These are phyloP conservation scores for Silene noctiflora DNA, from an alignment of 179 eudicot species.

Conservation along the genomic window DNA sequence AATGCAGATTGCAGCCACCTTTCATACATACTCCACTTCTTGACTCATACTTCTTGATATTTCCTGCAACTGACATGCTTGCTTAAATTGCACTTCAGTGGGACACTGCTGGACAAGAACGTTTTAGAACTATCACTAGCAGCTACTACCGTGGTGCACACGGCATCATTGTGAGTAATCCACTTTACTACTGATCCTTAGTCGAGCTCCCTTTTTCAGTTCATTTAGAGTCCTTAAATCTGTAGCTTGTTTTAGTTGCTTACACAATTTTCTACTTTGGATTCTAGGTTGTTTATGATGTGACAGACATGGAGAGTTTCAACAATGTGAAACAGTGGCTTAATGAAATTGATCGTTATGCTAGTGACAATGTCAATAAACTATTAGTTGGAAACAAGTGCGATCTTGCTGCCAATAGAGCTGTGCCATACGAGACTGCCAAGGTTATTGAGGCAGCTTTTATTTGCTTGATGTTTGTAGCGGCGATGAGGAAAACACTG, in stretches of 20 bases:
- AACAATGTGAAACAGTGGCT: constrained; percentile 45
- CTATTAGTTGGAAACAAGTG: constrained; percentile 45
- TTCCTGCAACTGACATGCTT: not conserved
- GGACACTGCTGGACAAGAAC: constrained; percentile 92
- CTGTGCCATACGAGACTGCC: constrained; percentile 43
- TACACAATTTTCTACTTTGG: constrained; percentile 9
- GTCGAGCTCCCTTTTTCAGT: not conserved
- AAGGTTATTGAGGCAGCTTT: constrained; percentile 25
- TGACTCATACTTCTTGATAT: not conserved
- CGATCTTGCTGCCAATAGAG: constrained; percentile 41
- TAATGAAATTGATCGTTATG: constrained; percentile 43
- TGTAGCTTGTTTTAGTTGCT: constrained; percentile 16
- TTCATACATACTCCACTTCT: not conserved
- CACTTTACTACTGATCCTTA: constrained; percentile 4
- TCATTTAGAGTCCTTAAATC: not conserved
- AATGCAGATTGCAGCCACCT: not conserved
- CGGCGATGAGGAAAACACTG: not conserved
- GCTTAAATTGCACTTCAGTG: constrained; percentile 39
- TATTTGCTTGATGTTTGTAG: not conserved
- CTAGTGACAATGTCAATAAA: constrained; percentile 44
- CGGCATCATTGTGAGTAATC: constrained; percentile 64
- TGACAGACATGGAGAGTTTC: constrained; percentile 45
- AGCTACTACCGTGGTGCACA: constrained; percentile 89
- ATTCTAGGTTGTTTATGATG: constrained; percentile 41
- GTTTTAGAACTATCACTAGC: constrained; percentile 84